A percentile compares a stretch with the other conserved stretches of the same genome.
Evolutionary conservation across 1,284 basidiomycete genomes (phyloP).

Genomic region (Taiwanofungus camphoratus): DNA sequence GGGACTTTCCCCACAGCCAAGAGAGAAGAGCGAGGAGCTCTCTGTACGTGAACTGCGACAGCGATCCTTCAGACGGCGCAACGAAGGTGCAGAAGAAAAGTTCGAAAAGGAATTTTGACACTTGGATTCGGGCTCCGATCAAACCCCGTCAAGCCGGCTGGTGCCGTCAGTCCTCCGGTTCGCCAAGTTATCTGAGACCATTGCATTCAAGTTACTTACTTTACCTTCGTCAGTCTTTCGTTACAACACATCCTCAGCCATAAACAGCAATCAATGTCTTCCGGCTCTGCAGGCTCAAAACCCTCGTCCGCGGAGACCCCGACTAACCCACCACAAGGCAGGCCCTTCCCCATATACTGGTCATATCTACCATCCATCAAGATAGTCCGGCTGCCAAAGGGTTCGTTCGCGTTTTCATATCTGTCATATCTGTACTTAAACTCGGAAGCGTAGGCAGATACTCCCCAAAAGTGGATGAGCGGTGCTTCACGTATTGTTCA

Average conservation of each 20-base stretch:
- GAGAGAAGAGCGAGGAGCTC: conserved; percentile 38
- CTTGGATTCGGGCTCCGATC: conserved; percentile 4
- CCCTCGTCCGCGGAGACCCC: conserved; percentile 1
- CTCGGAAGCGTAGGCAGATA: conserved; percentile 37
- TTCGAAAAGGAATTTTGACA: background rate
- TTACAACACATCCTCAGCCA: too few species aligned
- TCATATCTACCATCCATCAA: conserved; percentile 23
- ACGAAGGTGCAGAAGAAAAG: conserved; percentile 9
- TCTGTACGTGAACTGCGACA: conserved; percentile 75
- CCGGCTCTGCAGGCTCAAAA: conserved; percentile 4
- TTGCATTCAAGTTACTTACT: background rate
- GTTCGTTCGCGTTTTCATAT: conserved; percentile 9
- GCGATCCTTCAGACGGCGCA: conserved; percentile 74
- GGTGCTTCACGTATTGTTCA: conserved; percentile 68
- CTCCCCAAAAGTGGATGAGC: conserved; percentile 60
- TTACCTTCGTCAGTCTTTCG: background rate
- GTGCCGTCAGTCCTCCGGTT: background rate
- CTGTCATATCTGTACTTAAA: background rate
- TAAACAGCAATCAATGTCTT: conserved; percentile 1
- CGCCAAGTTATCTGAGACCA: background rate
- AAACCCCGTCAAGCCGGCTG: background rate
- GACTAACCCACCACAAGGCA: conserved; percentile 9
- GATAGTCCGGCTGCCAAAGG: conserved; percentile 24
- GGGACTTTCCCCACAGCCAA: conserved; percentile 87
- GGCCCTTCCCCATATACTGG: conserved; percentile 18